These are phyloP conservation scores for Talaromyces sp. DNA, from an alignment of 2,329 filamentous ascomycete genomes.

Conservation along the genomic window DNA sequence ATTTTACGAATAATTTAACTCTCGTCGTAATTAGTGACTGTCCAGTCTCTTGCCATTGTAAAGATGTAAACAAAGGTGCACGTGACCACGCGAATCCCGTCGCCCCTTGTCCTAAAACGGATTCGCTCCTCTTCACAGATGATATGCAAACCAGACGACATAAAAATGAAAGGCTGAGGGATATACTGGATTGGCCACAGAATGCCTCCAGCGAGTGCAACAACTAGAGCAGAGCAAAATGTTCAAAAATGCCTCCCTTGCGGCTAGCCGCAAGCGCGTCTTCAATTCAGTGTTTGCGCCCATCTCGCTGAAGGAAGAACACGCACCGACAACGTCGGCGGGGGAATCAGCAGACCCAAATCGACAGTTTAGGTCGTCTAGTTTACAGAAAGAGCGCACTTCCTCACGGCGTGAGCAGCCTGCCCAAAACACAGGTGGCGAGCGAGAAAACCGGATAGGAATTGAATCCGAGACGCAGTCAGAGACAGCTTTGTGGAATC, in stretches of 20 bases:
- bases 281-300: constrained; percentile 41
- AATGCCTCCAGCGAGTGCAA: constrained; percentile 11
- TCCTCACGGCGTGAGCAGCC: not conserved
- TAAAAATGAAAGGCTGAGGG: not conserved
- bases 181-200: not conserved
- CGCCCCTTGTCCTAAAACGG: constrained; percentile 4
- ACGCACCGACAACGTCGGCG: constrained; percentile 21
- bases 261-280: constrained; percentile 32
- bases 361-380: constrained; percentile 12
- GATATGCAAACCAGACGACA: not conserved
- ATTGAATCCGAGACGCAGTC: constrained; percentile 10
- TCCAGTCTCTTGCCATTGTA: too few relatives aligned
- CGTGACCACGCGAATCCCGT: constrained; percentile 11
- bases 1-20: not conserved
- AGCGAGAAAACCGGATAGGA: constrained; percentile 3
- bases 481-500: constrained; percentile 32
- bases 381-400: not conserved
- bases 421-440: not conserved
- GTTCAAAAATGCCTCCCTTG: constrained; percentile 20
- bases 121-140: not conserved
- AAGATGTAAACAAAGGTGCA: not conserved
- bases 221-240: constrained; percentile 14
- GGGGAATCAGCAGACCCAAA: constrained; percentile 15
- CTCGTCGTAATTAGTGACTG: not conserved
- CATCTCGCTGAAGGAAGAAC: constrained; percentile 28